phyloP scores from a whole-genome alignment of 2,329 filamentous ascomycete species.

The Beauveria caledonica region DNA sequence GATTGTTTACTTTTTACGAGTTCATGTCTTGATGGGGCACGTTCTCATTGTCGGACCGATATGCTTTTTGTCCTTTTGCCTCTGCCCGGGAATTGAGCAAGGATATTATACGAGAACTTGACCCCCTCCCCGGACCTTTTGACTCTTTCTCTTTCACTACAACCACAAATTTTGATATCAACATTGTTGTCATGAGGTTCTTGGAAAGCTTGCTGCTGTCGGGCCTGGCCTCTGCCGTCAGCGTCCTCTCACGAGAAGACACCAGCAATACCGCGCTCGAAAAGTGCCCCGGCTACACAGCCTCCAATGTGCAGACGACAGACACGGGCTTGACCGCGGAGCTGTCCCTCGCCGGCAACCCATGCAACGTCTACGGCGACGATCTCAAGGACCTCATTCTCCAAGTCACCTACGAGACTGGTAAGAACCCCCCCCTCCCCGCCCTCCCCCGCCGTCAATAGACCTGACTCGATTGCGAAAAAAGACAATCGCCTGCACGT shows the following conservation, averaged over 20 bases:
- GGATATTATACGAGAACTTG: neutral
- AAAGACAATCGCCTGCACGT: constrained; percentile 66
- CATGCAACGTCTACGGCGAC: constrained; percentile 18
- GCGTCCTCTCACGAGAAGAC: constrained; percentile 14
- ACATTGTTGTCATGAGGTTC: constrained; percentile 14
- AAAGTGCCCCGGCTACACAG: constrained; percentile 58
- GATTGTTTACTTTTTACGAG: neutral
- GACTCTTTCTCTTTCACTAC: neutral
- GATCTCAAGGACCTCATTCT: constrained; percentile 31
- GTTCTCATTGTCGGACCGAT: neutral
- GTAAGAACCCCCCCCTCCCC: constrained; percentile 29
- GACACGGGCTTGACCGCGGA: constrained; percentile 40
- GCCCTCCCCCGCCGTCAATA: too few relatives aligned
- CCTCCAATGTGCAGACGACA: constrained; percentile 45
- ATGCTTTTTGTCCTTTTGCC: neutral
- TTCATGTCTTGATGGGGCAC: neutral
- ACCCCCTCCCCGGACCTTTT: neutral
- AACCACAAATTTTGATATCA: neutral
- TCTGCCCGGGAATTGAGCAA: neutral
- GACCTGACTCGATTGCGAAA: constrained; percentile 33
- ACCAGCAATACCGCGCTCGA: constrained; percentile 17
- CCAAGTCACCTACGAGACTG: constrained; percentile 57
- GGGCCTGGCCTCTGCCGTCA: constrained; percentile 16
- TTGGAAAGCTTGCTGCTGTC: constrained; percentile 15
- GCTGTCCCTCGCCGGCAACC: constrained; percentile 18